Evolutionary conservation across 2,329 filamentous ascomycete species (phyloP).

Genomic region (Fusarium continuum): DNA sequence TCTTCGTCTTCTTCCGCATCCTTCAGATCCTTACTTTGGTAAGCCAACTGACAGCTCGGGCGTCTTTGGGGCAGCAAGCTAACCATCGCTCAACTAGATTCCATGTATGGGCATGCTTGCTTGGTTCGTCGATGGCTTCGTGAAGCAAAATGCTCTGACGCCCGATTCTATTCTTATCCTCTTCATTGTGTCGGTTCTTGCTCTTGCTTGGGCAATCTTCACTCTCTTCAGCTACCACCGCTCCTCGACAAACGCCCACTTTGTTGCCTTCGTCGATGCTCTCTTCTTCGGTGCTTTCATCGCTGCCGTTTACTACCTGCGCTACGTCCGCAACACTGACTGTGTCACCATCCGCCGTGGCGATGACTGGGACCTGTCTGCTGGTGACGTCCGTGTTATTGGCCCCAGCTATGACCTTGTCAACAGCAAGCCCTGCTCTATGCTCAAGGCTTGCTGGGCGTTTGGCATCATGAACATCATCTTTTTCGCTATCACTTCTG

Average conservation of each 20-base stretch:
- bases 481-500: constrained; percentile 80
- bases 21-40: constrained; percentile 71
- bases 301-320: constrained; percentile 67
- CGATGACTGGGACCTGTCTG: constrained; percentile 62
- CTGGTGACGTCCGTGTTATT: constrained; percentile 69
- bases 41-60: constrained; percentile 42
- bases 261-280: constrained; percentile 69
- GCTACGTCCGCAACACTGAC: constrained; percentile 68
- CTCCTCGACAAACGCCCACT: constrained; percentile 66
- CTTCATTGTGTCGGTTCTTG: constrained; percentile 73
- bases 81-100: constrained; percentile 56
- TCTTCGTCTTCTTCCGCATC: constrained; percentile 71
- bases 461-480: constrained; percentile 88
- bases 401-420: constrained; percentile 62
- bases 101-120: constrained; percentile 72
- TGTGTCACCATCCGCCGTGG: constrained; percentile 69
- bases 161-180: constrained; percentile 71
- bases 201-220: constrained; percentile 69
- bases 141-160: constrained; percentile 64
- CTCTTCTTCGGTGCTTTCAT: constrained; percentile 71
- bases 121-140: constrained; percentile 71
- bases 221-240: constrained; percentile 75
- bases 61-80: neutral
- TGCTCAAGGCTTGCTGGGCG: constrained; percentile 91
- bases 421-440: constrained; percentile 81